phyloP scores from a whole-genome alignment of 148 eudicot genomes.

The Rhododendron molle region DNA sequence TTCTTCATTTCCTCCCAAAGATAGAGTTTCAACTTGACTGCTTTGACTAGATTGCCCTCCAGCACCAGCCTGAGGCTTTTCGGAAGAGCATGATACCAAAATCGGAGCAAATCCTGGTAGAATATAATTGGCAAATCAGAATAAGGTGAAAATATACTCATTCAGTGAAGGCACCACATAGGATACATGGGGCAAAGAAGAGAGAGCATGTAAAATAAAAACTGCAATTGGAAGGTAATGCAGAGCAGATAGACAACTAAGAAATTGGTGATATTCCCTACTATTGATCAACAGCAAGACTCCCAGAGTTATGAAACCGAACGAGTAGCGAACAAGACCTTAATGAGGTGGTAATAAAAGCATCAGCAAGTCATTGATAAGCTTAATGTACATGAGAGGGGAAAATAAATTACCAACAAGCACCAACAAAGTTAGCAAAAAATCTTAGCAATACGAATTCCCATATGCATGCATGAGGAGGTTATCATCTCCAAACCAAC shows the following conservation, averaged over 20 bases:
- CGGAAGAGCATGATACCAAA: slow-evolving; percentile 14
- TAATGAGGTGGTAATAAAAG: background rate
- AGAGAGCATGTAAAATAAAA: background rate
- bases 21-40: slow-evolving; percentile 38
- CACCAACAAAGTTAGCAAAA: background rate
- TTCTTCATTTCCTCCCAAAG: slow-evolving; percentile 41
- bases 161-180: background rate
- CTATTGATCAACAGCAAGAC: background rate
- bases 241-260: background rate
- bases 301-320: background rate
- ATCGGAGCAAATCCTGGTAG: slow-evolving; percentile 22
- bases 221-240: background rate
- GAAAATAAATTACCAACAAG: background rate
- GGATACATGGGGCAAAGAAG: background rate
- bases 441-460: background rate
- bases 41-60: slow-evolving; percentile 33
- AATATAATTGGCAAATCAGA: slow-evolving; percentile 15
- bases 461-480: background rate
- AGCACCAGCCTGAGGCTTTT: slow-evolving; percentile 24
- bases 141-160: background rate
- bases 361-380: background rate
- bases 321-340: background rate
- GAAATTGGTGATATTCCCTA: background rate
- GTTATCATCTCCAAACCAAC: background rate
- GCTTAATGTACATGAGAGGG: background rate